Base-by-base conservation (phyloP, 202 grass and related monocot species). In the Zizania palustris region DNA sequence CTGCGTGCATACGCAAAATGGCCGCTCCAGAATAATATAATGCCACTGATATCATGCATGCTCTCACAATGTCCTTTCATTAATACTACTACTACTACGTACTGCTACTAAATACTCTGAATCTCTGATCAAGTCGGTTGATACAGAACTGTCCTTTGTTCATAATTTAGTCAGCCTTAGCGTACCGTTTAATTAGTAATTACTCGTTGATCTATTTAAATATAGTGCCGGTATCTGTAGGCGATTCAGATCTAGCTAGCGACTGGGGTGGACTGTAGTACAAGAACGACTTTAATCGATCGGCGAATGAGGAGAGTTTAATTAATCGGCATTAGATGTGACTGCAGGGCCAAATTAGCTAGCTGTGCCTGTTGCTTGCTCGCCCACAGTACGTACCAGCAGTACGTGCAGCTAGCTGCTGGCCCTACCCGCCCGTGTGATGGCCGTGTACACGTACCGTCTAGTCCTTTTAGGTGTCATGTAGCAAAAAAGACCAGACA, bases 401-500 rank as follows among this genome's bases (percentile, higher is more conserved):
- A 33, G 34, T n/a, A n/a, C n/a, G n/a, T 37, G 13, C 69, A 39
- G 59, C 78, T 28, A 28, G 28, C 28, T n/a, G n/a, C n/a, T 48
- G 88, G 75, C 83, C 91, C 88, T 91, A 88, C 83, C 71, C 51
- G n/a, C n/a, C n/a, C n/a, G n/a, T n/a, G n/a, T 19, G 78, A n/a
- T 82, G 72, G 80, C 79, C 62, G 73, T 80, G 69, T 81, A 81
- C 66, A 71, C n/a, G n/a, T n/a, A n/a, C 43, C 66, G 67, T 50
- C 71, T 64, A 79, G 91, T 51, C 55, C 60, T 73, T 93, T 79
- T 89, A 91, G 92, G 82, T 88, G 89, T 92, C 87, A 88, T 90
- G 89, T 90, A 90, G 81, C 93, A 80, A 84, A 81, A 90, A 84
- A 76, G 82, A 90, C 51, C 84, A 53, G 78, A 81, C 86, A 82